Conservation (phyloP, 23 red algal genomes). For the Gracilaria domingensis region DNA sequence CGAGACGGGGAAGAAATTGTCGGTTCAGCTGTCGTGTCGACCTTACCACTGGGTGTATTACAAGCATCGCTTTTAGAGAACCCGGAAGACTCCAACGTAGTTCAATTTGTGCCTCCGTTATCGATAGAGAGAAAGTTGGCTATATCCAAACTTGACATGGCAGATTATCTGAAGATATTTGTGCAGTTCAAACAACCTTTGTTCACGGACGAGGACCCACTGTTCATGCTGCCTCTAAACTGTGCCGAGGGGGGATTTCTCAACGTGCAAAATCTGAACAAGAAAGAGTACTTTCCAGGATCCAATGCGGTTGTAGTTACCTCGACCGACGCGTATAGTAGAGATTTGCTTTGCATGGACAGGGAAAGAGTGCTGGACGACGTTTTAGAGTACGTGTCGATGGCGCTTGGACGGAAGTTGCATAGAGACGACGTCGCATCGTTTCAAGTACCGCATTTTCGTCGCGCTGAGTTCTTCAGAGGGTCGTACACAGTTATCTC, state of each 20-base stretch:
- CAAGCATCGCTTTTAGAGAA: slow-evolving; percentile 23
- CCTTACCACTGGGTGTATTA: slow-evolving; percentile 51
- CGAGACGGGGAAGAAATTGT: neutral
- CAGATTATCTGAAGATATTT: slow-evolving; percentile 62
- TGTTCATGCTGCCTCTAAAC: slow-evolving; percentile 38
- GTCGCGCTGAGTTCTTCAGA: slow-evolving; percentile 27
- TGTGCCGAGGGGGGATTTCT: slow-evolving; percentile 42
- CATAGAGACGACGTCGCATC: neutral
- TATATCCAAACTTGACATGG: slow-evolving; percentile 54
- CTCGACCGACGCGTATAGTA: slow-evolving; percentile 20
- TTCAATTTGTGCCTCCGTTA: slow-evolving; percentile 26
- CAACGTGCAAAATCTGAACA: slow-evolving; percentile 52
- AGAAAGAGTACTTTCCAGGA: slow-evolving; percentile 26
- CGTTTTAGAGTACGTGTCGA: slow-evolving; percentile 43
- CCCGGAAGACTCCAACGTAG: neutral
- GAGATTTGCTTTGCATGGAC: slow-evolving; percentile 34
- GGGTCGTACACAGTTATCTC: slow-evolving; percentile 32
- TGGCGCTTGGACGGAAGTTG: neutral
- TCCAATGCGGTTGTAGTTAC: slow-evolving; percentile 40
- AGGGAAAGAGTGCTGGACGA: slow-evolving; percentile 4
- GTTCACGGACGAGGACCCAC: slow-evolving; percentile 41
- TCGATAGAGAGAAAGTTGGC: slow-evolving; percentile 11
- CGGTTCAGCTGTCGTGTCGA: slow-evolving; percentile 44
- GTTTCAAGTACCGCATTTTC: neutral
- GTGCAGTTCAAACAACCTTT: slow-evolving; percentile 35